phyloP scores from a whole-genome alignment of 495 filamentous ascomycete species.

The Xylaria palmicola region DNA sequence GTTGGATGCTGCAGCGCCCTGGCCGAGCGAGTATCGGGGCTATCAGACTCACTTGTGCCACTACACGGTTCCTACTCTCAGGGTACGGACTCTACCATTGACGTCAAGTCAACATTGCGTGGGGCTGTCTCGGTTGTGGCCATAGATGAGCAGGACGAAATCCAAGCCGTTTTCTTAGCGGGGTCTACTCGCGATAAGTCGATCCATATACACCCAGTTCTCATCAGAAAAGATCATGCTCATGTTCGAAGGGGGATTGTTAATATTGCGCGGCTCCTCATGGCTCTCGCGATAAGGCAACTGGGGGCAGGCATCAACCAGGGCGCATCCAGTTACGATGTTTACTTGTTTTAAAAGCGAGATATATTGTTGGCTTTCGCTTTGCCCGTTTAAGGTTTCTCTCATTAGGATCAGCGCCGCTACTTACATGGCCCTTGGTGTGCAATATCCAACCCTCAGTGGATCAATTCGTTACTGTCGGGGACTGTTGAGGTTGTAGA shows the following conservation, averaged over 20 bases:
- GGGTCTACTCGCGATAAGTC: background rate
- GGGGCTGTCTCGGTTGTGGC: background rate
- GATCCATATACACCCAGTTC: background rate
- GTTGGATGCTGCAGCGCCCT: background rate
- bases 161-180: background rate
- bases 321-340: background rate
- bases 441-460: no score
- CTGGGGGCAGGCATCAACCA: background rate
- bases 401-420: background rate
- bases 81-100: background rate
- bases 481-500: no score
- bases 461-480: no score
- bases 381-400: no score
- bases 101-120: background rate
- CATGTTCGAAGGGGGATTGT: background rate
- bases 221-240: background rate
- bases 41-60: background rate
- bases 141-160: background rate
- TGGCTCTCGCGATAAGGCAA: background rate
- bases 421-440: no score
- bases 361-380: no score
- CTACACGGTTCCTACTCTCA: background rate
- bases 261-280: background rate
- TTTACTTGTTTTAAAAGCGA: background rate
- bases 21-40: background rate